A percentile compares a stretch with the other conserved stretches of the same genome.
phyloP scores from a whole-genome alignment of 2,329 filamentous ascomycete genomes.

The Acephala macrosclerotiorum region DNA sequence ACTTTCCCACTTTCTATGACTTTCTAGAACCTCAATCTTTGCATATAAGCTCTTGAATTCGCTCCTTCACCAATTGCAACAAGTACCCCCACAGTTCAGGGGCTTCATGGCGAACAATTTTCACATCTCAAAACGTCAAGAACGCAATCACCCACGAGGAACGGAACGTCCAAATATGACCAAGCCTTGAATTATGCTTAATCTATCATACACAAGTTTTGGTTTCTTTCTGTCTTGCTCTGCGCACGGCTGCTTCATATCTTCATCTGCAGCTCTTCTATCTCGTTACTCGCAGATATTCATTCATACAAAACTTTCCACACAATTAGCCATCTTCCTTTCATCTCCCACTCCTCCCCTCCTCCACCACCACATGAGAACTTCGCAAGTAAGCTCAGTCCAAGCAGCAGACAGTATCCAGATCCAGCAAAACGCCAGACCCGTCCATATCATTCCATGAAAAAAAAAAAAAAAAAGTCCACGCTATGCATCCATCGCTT shows the following conservation, averaged over 20 bases:
- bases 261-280: background rate
- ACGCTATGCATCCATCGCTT: constrained; percentile 3
- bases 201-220: background rate
- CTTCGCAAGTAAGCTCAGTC: background rate
- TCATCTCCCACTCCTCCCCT: background rate
- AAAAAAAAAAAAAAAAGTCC: constrained; percentile 8
- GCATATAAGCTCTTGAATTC: too few species aligned
- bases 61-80: too few species aligned
- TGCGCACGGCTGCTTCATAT: background rate
- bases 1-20: too few species aligned
- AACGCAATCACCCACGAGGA: background rate
- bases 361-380: background rate
- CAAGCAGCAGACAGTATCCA: background rate
- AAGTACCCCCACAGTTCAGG: too few species aligned
- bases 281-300: background rate
- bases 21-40: too few species aligned
- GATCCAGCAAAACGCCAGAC: background rate
- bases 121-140: background rate
- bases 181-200: background rate
- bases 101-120: too few species aligned
- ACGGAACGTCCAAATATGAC: background rate
- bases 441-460: background rate
- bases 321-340: background rate
- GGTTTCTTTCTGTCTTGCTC: background rate
- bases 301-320: background rate